Evolutionary conservation across 139 green algal genomes (phyloP), one percentile per base, ranked within the genome.

Genomic region (Nannochloris sp.): DNA sequence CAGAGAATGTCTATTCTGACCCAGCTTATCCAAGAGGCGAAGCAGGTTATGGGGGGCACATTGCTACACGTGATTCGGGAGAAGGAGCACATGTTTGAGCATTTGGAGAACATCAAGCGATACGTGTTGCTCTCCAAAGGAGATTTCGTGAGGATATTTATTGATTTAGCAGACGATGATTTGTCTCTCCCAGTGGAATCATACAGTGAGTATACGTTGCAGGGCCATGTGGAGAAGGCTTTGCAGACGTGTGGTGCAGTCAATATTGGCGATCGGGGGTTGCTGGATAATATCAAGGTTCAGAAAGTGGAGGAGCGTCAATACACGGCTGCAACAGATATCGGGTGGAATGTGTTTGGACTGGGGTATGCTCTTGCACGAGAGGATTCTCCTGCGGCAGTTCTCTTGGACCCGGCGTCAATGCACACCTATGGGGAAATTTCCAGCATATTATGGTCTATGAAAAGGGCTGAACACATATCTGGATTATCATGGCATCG

Each of bases 71-170:
- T 91, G 28, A 56, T 97, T 46, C 82, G 86, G 40, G 57, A 76
- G 5, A 80, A 71, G 14, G 85, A 84, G 65, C 48, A 77, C 43
- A 80, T 96, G 58, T 59, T 61, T 23, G 66, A 78, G 56, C 92
- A 97, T 76, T 89, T 79, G 53, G 63, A 81, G 0, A 91, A 91
- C 31, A 70, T 97, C 16, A 84, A 88, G 60, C 77, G 82, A 44
- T 97, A 93, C 76, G 69, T 98, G 56, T 82, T 98, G 59, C 77
- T 97, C 25, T 86, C 87, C 2, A 92, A 96, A 76, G 87, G 89
- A 26, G 91, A 97, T 79, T 97, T 96, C 72, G 83, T 91, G 37
- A 61, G 77, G 16, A 66, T 66, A 20, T 75, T 94, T 55, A 83
- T 94, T 63, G 87, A 94, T 43, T 26, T 72, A 6, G 49, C 80